These are phyloP conservation scores for Aspergillus brasiliensis DNA, from an alignment of 2,329 filamentous ascomycete species.

Conservation along the genomic window DNA sequence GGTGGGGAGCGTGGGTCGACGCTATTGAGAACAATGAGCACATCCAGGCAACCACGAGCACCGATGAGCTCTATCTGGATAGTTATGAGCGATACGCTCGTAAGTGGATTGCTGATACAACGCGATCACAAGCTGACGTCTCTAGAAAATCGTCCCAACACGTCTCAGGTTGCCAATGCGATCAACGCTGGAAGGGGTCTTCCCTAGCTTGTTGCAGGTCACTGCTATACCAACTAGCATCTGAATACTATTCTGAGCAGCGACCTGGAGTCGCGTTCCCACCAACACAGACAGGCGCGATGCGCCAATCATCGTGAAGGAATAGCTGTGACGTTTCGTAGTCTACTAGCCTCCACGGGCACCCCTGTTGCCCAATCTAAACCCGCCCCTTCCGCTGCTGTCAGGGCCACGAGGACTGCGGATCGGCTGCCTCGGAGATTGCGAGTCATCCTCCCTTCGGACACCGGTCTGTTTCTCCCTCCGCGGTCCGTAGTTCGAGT, in stretches of 20 bases:
- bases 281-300: neutral
- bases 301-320: neutral
- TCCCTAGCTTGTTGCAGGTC: constrained; percentile 40
- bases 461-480: constrained; percentile 44
- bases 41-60: constrained; percentile 68
- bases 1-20: constrained; percentile 70
- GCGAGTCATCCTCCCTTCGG: constrained; percentile 38
- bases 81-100: constrained; percentile 65
- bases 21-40: constrained; percentile 67
- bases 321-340: constrained; percentile 13
- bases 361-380: constrained; percentile 71
- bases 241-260: neutral
- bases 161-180: constrained; percentile 60
- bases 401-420: constrained; percentile 79
- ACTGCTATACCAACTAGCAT: neutral
- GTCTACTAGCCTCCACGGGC: constrained; percentile 43
- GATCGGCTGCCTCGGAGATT: constrained; percentile 60
- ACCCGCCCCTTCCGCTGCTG: constrained; percentile 72
- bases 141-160: constrained; percentile 61
- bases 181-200: constrained; percentile 59
- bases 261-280: neutral
- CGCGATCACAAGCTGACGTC: constrained; percentile 16
- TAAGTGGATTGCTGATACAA: constrained; percentile 34
- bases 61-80: constrained; percentile 66
- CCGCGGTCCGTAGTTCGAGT: constrained; percentile 51